Base-by-base conservation (phyloP, 2,329 filamentous ascomycete species). In the Dryadomyces sulphureus region DNA sequence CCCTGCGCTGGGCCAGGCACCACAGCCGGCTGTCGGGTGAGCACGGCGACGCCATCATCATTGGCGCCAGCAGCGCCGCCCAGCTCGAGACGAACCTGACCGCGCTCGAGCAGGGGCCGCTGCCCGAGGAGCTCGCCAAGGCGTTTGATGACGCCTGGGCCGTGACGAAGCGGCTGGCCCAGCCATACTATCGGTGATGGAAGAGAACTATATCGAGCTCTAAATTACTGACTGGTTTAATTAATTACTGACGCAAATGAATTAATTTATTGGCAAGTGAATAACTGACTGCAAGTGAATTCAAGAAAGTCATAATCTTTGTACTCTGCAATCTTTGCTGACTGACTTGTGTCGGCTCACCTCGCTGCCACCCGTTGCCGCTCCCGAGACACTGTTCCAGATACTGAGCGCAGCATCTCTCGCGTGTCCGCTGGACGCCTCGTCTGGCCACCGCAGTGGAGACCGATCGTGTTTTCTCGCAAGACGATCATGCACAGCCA, bases 91-190 rank as follows among this genome's bases (percentile, higher is more conserved):
- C 48, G 12, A 66, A 60, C 38, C 45, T 67, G 2, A 56, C 56
- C 19, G 52, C 54, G 20, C 48, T 67, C 25, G 63, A 65, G 21
- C 52, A 59, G n/a, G 66, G 66, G 0, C 60, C 65, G 11, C 53
- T 69, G 41, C 65, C 66, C 1, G 50, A 56, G 2, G 63, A 63
- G 38, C 47, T 66, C 1, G 55, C 54, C 6, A 48, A 55, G 17
- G 53, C 72, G 9, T 65, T 93, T 50, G 84, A 93, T 54, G 66
- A 82, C 59, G 85, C 82, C 5, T 93, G 86, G 86, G 52, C 69
- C 54, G 65, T 80, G 17, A 67, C 73, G 12, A 87, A 86, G 64
- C 43, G 48, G 4, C 43, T 45, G 2, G 43, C 45, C 36, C 39
- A 41, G 39, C 34, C 45, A 16, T 55, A 54, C 44, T 56, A 51